Evolutionary conservation across 2,329 filamentous ascomycete genomes (phyloP).

Genomic region (Beauveria caledonica): DNA sequence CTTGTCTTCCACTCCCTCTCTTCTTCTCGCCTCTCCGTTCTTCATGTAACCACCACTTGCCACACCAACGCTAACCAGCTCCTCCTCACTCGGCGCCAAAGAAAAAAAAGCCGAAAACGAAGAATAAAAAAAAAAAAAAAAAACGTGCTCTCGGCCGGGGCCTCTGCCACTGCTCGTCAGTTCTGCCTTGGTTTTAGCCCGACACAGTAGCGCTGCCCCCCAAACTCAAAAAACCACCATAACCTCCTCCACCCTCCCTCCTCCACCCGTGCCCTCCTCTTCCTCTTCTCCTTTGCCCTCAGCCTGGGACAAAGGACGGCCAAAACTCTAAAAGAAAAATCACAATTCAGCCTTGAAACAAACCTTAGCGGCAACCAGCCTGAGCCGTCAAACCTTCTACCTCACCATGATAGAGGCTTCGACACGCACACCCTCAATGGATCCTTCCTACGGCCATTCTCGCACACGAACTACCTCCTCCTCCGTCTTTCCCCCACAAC

Average conservation of each 20-base stretch:
- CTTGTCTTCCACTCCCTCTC: no score
- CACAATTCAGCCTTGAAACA: background rate
- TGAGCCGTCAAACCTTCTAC: background rate
- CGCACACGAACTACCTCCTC: constrained; percentile 50
- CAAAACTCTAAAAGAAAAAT: background rate
- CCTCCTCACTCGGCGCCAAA: background rate
- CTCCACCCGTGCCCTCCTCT: background rate
- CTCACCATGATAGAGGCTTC: constrained; percentile 8
- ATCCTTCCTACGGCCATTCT: constrained; percentile 41
- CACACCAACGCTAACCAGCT: background rate
- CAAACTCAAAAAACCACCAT: constrained; percentile 8
- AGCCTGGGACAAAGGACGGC: background rate
- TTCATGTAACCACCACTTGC: background rate
- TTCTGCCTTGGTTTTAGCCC: constrained; percentile 9
- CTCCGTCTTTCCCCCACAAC: constrained; percentile 35
- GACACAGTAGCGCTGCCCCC: background rate
- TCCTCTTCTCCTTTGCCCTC: background rate
- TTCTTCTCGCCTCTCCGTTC: background rate
- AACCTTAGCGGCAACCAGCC: background rate
- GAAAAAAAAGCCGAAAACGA: background rate
- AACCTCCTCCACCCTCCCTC: background rate
- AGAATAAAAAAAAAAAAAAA: background rate
- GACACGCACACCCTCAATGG: constrained; percentile 23
- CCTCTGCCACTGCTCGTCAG: background rate
- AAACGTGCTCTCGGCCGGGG: background rate